These are phyloP conservation scores for Taphrina populina DNA, from an alignment of 1,139 yeast genomes.

Conservation along the genomic window DNA sequence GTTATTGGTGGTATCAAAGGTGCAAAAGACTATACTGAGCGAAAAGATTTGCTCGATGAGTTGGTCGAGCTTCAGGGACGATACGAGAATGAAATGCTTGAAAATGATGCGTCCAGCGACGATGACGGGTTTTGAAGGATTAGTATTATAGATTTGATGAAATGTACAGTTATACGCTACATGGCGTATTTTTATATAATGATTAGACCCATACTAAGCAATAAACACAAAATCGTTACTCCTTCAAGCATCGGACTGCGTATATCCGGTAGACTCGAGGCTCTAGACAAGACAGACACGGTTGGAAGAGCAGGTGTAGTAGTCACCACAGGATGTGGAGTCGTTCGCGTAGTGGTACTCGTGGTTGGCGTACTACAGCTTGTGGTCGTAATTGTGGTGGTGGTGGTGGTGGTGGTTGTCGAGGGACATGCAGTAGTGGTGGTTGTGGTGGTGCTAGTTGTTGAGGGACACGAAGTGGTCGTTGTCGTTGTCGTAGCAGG, in stretches of 20 bases:
- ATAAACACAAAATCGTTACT: too few relatives aligned
- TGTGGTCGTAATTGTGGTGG: background rate
- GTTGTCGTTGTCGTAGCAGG: background rate
- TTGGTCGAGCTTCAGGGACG: conserved; percentile 18
- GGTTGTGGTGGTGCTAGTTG: background rate
- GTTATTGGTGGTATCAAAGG: conserved; percentile 8
- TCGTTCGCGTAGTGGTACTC: background rate
- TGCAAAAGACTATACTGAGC: conserved; percentile 16
- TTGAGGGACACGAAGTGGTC: background rate
- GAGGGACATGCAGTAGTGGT: background rate
- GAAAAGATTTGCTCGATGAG: conserved; percentile 16
- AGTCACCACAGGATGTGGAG: background rate
- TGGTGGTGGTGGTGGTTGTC: background rate
- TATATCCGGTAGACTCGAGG: too few relatives aligned
- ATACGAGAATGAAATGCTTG: conserved; percentile 11
- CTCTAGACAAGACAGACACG: background rate
- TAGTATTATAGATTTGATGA: too few relatives aligned
- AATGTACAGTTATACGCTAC: too few relatives aligned
- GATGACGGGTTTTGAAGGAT: conserved; percentile 16
- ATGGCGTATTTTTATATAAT: too few relatives aligned
- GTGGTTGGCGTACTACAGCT: background rate
- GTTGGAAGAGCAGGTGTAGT: background rate
- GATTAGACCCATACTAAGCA: too few relatives aligned
- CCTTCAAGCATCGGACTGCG: too few relatives aligned
- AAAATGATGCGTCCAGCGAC: conserved; percentile 11